Evolutionary conservation across 768 basidiomycete species (phyloP).

Genomic region (Exidia glandulosa): DNA sequence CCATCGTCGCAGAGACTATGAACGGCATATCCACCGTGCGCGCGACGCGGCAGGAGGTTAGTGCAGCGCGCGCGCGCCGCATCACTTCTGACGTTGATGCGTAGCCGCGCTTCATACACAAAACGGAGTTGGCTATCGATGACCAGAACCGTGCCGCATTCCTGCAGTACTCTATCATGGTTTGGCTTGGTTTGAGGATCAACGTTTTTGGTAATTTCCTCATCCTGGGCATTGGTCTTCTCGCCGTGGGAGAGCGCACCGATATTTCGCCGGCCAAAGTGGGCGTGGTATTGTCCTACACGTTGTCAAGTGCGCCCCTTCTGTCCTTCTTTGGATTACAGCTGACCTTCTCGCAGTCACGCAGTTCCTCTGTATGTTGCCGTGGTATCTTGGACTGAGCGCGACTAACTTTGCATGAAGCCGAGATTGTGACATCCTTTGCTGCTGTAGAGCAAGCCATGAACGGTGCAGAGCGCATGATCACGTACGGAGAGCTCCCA

Average conservation of each 20-base stretch:
- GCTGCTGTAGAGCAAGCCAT: conserved; percentile 59
- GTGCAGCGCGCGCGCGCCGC: not conserved
- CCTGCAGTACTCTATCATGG: conserved; percentile 45
- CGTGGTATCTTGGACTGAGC: not conserved
- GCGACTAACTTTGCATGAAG: conserved; percentile 19
- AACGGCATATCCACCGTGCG: conserved; percentile 55
- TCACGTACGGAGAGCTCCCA: conserved; percentile 55
- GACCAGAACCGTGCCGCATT: conserved; percentile 52
- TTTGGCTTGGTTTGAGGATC: conserved; percentile 52
- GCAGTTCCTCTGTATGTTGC: conserved; percentile 3
- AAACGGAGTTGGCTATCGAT: conserved; percentile 45
- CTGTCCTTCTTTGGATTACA: not conserved
- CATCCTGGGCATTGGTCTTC: conserved; percentile 57
- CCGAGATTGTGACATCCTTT: conserved; percentile 44
- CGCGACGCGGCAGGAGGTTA: conserved; percentile 33
- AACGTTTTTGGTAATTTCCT: conserved; percentile 57
- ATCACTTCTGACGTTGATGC: conserved; percentile 6
- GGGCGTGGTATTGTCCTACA: conserved; percentile 52
- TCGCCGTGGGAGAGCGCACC: conserved; percentile 50
- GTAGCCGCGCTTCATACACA: conserved; percentile 35
- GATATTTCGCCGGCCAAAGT: conserved; percentile 48
- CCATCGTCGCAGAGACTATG: conserved; percentile 34
- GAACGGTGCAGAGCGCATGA: conserved; percentile 60
- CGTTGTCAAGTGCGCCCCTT: conserved; percentile 13
- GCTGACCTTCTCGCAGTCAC: not conserved